phyloP scores from a whole-genome alignment of 257 asterid genomes.

The Przewalskia tangutica region DNA sequence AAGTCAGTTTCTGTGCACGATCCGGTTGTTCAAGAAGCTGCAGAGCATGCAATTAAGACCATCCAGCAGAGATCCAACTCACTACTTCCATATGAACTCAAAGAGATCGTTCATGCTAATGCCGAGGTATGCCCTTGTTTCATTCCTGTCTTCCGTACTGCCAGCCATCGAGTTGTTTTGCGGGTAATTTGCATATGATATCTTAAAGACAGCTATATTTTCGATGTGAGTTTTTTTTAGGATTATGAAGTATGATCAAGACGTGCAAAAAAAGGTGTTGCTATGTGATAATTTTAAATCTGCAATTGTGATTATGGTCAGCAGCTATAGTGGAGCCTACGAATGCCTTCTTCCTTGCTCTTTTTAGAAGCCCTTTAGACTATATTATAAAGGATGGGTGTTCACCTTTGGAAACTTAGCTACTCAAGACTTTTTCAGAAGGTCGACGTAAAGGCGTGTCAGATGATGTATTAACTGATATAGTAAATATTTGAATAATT shows the following conservation, averaged over 20 bases:
- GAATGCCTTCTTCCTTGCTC: not conserved
- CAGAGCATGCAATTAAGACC: constrained; percentile 60
- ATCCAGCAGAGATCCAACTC: constrained; percentile 89
- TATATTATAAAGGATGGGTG: not conserved
- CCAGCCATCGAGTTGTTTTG: not conserved
- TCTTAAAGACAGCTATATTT: not conserved
- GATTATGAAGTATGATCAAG: not conserved
- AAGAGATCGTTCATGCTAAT: constrained; percentile 62
- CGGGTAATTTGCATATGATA: not conserved
- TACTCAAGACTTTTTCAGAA: not conserved
- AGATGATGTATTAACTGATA: no score
- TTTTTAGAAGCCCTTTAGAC: no score
- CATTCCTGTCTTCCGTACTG: not conserved
- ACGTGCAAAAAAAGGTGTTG: not conserved
- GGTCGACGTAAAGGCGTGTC: no score
- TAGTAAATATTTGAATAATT: not conserved
- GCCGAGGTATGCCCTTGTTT: constrained; percentile 46
- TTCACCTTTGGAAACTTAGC: not conserved
- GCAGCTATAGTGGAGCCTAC: not conserved
- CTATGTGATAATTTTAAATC: not conserved
- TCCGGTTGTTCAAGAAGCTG: constrained; percentile 80
- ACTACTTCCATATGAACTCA: constrained; percentile 55
- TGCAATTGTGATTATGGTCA: not conserved
- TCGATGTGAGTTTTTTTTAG: not conserved
- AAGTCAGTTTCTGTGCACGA: constrained; percentile 66